phyloP scores from a whole-genome alignment of 306 rosid species.

The Spatholobus suberectus region DNA sequence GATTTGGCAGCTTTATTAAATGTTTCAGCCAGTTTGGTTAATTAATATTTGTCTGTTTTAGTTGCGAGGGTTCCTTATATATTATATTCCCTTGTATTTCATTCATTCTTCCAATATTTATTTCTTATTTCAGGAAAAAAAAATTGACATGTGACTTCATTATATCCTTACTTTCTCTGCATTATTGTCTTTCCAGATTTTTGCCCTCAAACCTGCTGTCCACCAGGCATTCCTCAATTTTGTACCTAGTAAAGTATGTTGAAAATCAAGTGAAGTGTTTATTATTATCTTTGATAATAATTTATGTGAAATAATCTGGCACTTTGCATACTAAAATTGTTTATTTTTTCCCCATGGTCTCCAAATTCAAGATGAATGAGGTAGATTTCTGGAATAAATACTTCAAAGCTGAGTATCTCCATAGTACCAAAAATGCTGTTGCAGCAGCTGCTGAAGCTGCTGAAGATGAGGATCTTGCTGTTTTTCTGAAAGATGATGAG shows the following conservation, averaged over 20 bases:
- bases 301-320: constrained; percentile 25
- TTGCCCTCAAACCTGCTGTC: constrained; percentile 94
- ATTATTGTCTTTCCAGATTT: constrained; percentile 67
- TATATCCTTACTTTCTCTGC: constrained; percentile 33
- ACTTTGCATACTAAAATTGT: constrained; percentile 21
- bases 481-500: constrained; percentile 87
- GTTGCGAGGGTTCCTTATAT: background rate
- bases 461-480: constrained; percentile 96
- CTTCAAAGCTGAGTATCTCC: constrained; percentile 93
- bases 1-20: background rate
- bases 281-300: constrained; percentile 9
- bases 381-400: constrained; percentile 96
- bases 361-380: constrained; percentile 76
- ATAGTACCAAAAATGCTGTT: constrained; percentile 75
- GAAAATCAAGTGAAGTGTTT: constrained; percentile 29
- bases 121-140: background rate
- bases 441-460: constrained; percentile 99
- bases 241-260: constrained; percentile 84
- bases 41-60: background rate
- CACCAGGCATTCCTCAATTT: constrained; percentile 83
- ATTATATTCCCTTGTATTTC: background rate
- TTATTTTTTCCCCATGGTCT: constrained; percentile 30
- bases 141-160: background rate
- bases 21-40: background rate
- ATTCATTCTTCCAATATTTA: constrained; percentile 9